These are phyloP conservation scores for Viola odorata DNA, from an alignment of 345 rosid genomes.

Conservation along the genomic window DNA sequence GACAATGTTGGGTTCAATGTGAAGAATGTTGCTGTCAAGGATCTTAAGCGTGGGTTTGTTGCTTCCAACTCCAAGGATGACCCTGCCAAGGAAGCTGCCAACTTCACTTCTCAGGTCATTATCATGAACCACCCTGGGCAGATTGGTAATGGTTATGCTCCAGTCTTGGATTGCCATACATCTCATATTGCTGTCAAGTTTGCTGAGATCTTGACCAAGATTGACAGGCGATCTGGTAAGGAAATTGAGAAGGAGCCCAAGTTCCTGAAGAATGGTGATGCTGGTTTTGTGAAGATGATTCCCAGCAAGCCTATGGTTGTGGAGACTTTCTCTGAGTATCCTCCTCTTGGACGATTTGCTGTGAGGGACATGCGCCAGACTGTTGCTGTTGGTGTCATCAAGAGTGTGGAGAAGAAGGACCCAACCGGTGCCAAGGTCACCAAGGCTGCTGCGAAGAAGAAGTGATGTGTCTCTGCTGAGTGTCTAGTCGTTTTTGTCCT, in stretches of 20 bases:
- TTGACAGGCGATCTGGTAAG: slow-evolving; percentile 36
- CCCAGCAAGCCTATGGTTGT: slow-evolving; percentile 33
- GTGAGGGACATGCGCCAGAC: slow-evolving; percentile 35
- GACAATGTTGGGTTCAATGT: slow-evolving; percentile 42
- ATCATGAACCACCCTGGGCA: slow-evolving; percentile 45
- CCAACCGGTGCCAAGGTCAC: slow-evolving; percentile 34
- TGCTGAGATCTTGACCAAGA: slow-evolving; percentile 31
- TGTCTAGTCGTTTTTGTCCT: not conserved
- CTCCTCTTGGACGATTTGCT: slow-evolving; percentile 37
- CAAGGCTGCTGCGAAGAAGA: slow-evolving; percentile 26
- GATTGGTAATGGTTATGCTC: slow-evolving; percentile 31
- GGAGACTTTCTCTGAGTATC: slow-evolving; percentile 29
- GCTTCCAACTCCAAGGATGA: slow-evolving; percentile 42
- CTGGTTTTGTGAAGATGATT: slow-evolving; percentile 35
- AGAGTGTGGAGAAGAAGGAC: slow-evolving; percentile 33
- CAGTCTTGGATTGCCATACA: slow-evolving; percentile 29
- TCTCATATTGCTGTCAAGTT: slow-evolving; percentile 33
- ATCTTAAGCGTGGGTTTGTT: slow-evolving; percentile 37
- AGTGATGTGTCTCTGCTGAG: not conserved
- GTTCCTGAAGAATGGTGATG: slow-evolving; percentile 39
- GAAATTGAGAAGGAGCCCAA: slow-evolving; percentile 42
- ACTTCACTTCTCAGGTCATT: slow-evolving; percentile 34
- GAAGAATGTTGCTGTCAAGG: slow-evolving; percentile 42
- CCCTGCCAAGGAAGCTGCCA: slow-evolving; percentile 37
- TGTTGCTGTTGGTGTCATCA: slow-evolving; percentile 34